These are phyloP conservation scores for Claviceps capensis DNA, from an alignment of 2,329 filamentous ascomycete genomes.

Conservation along the genomic window DNA sequence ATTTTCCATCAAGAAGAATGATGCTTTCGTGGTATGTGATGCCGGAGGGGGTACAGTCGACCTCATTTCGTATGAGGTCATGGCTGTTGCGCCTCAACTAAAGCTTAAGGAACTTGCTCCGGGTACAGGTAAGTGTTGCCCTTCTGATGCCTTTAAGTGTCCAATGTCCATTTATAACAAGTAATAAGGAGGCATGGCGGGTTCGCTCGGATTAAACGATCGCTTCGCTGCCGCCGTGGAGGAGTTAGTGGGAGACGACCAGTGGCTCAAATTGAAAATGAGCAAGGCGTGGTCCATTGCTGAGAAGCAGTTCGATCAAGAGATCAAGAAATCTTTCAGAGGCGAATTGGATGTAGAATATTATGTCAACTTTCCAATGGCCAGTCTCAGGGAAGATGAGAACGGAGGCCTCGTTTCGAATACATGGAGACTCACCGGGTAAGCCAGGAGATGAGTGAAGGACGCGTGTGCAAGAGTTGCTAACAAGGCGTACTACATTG, in stretches of 20 bases:
- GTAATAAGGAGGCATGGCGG: conserved; percentile 11
- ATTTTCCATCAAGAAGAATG: conserved; percentile 25
- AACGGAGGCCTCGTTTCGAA: conserved; percentile 4
- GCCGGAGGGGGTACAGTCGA: conserved; percentile 41
- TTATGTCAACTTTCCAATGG: conserved; percentile 11
- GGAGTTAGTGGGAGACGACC: conserved; percentile 8
- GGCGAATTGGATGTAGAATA: conserved; percentile 7
- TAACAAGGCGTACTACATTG: background rate
- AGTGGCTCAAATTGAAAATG: conserved; percentile 5
- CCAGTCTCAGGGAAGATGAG: conserved; percentile 8
- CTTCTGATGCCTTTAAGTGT: background rate
- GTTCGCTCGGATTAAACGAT: conserved; percentile 13
- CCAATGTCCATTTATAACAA: background rate
- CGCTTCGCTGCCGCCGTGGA: conserved; percentile 9
- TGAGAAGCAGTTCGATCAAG: conserved; percentile 8
- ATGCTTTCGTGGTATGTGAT: conserved; percentile 39
- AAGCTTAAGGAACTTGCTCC: conserved; percentile 13
- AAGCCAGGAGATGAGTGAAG: background rate
- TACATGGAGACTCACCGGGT: conserved; percentile 12
- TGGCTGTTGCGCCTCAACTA: conserved; percentile 6
- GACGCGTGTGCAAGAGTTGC: background rate
- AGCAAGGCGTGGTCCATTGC: conserved; percentile 7
- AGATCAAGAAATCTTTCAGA: conserved; percentile 11
- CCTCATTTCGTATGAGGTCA: conserved; percentile 38
- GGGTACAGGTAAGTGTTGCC: conserved; percentile 8